These are phyloP conservation scores for Penicillium italicum DNA, from an alignment of 2,329 filamentous ascomycete genomes.

Conservation along the genomic window DNA sequence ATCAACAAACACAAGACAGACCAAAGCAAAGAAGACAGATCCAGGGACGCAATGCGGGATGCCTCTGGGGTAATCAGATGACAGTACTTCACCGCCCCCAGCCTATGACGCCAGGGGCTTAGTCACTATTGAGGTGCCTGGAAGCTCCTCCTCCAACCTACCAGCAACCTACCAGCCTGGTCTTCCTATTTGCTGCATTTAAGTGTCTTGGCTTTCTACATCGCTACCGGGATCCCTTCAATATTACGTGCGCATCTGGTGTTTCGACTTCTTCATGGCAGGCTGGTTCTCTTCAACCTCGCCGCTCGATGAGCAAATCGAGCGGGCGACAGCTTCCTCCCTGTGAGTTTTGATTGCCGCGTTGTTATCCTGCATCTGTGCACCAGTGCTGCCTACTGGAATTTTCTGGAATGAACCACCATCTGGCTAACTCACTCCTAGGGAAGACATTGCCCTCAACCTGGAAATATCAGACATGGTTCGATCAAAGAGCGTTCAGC, in stretches of 20 bases:
- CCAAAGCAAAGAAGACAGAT: conserved; percentile 11
- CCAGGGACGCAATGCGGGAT: conserved; percentile 19
- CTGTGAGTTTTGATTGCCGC: conserved; percentile 57
- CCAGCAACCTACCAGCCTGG: conserved; percentile 17
- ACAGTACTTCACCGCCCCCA: conserved; percentile 32
- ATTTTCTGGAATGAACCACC: background rate
- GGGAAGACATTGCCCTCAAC: conserved; percentile 94
- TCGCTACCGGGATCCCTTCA: conserved; percentile 29
- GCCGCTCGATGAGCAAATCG: conserved; percentile 94
- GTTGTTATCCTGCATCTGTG: conserved; percentile 7
- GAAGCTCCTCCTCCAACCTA: conserved; percentile 17
- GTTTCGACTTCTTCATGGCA: conserved; percentile 65
- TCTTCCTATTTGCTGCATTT: conserved; percentile 6
- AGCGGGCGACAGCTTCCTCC: conserved; percentile 89
- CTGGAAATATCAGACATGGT: conserved; percentile 98
- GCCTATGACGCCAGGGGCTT: conserved; percentile 36
- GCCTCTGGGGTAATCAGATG: conserved; percentile 23
- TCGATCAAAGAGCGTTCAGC: conserved; percentile 92
- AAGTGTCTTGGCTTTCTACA: conserved; percentile 21
- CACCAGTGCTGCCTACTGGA: background rate
- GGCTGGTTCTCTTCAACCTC: conserved; percentile 95
- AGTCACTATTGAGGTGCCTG: conserved; percentile 23
- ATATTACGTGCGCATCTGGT: background rate
- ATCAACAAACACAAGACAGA: conserved; percentile 2
- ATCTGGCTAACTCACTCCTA: conserved; percentile 37